A percentile compares a stretch with the other conserved stretches of the same genome.
These are phyloP conservation scores for Catenaria anguillulae DNA, from an alignment of 371 early-diverging fungal species.

Conservation along the genomic window DNA sequence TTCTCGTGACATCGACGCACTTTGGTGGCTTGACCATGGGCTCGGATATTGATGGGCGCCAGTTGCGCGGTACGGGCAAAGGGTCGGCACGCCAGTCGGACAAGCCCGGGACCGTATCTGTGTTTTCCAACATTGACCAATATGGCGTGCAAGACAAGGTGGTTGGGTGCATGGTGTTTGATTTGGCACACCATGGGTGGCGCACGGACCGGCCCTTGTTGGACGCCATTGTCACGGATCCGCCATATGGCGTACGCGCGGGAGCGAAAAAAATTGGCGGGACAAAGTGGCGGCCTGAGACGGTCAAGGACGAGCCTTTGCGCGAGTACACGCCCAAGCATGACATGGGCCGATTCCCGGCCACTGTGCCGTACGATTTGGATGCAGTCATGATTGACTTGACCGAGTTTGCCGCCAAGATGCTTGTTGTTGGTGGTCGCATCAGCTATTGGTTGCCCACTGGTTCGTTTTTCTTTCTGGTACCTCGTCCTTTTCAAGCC, in stretches of 20 bases:
- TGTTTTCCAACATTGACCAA: constrained; percentile 64
- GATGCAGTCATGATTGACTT: constrained; percentile 72
- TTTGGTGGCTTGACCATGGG: constrained; percentile 87
- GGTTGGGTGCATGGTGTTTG: constrained; percentile 68
- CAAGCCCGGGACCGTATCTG: constrained; percentile 20
- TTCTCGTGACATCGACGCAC: constrained; percentile 77
- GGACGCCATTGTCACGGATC: constrained; percentile 71
- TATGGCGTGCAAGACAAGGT: constrained; percentile 60
- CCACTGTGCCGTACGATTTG: constrained; percentile 86
- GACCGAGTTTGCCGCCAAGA: constrained; percentile 61
- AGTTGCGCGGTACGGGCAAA: constrained; percentile 78
- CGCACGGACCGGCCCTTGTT: constrained; percentile 45
- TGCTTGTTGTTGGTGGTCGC: constrained; percentile 71
- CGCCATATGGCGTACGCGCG: constrained; percentile 97
- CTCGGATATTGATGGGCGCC: constrained; percentile 92
- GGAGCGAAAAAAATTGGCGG: constrained; percentile 85
- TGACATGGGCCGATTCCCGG: constrained; percentile 42
- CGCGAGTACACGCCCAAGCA: no score
- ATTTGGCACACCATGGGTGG: constrained; percentile 83
- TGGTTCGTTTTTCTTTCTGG: no score
- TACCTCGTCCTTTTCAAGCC: no score
- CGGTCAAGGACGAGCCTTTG: no score
- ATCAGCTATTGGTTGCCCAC: no score
- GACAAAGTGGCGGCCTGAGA: no score
- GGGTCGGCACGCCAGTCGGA: background rate